Evolutionary conservation across 169 alveolate genomes (phyloP), one percentile per base, ranked within the genome.

Genomic region (Cryptosporidium bovis): DNA sequence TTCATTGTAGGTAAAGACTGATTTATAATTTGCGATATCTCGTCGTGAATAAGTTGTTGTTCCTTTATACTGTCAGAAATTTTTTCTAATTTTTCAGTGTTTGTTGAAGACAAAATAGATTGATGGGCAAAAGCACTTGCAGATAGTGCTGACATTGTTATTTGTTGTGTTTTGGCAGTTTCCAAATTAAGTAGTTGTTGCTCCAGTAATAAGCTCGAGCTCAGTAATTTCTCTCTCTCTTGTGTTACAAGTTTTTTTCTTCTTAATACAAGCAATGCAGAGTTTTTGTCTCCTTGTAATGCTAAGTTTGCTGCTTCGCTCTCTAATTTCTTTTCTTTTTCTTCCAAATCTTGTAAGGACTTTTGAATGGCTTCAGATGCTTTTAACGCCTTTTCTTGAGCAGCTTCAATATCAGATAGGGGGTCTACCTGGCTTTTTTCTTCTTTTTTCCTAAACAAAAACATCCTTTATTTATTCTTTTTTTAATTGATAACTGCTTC

Each of bases 1-100:
- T 77, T 77, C 71, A 77, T 77, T 77, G 87, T 31, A 60, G 87
- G 87, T 20, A 77, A 64, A 44, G 87, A 77, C n/a, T 77, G 87
- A 62, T 56, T 56, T 46, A 77, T 60, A 44, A 77, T 62, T 44
- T 77, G 87, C n/a, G 87, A 77, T n/a, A 77, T 77, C 40, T 77
- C 87, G 40, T 77, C 87, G 2, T 77, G 87, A 36, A 77, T 56
- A 6, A 36, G 29, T 27, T 77, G 87, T n/a, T 77, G 87, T 1
- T 77, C 87, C 24, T 77, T 77, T 16, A 77, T 60, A 34, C 64
- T 62, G 36, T 77, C 87, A 44, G 87, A 77, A 12, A 77, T 60
- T 60, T 62, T 77, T 34, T 77, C 87, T 50, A 77, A 60, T 48
- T 77, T 77, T 4, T 77, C 71, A 36, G 87, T 77, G 50, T 77